A percentile compares a stretch with the other conserved stretches of the same genome.
Conservation (phyloP, 73 alveolate species). For the Symbiodinium natans region DNA sequence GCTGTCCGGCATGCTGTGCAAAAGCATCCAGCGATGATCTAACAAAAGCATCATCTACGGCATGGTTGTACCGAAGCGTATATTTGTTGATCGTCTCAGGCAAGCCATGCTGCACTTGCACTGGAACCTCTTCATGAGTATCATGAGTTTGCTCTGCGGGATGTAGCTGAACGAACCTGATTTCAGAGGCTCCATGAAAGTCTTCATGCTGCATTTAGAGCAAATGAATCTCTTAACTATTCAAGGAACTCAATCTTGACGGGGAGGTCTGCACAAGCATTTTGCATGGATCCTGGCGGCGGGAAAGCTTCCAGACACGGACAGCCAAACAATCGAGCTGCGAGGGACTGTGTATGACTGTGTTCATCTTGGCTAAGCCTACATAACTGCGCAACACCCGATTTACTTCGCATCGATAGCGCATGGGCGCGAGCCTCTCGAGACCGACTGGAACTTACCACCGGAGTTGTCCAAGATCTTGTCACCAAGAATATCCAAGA, state of each 20-base stretch:
- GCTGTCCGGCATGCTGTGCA: neutral
- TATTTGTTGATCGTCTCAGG: neutral
- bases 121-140: too few relatives aligned
- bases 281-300: neutral
- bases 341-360: neutral
- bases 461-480: constrained; percentile 53
- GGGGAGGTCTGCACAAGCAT: neutral
- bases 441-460: constrained; percentile 29
- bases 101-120: too few relatives aligned
- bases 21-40: neutral
- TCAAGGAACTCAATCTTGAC: neutral
- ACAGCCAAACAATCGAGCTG: neutral
- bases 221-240: too few relatives aligned
- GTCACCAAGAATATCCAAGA: constrained; percentile 30
- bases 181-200: too few relatives aligned
- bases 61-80: neutral
- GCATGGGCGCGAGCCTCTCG: too few relatives aligned
- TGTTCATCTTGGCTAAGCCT: neutral
- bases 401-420: too few relatives aligned
- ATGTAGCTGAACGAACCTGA: neutral
- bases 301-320: neutral
- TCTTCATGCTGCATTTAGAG: too few relatives aligned
- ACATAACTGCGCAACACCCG: too few relatives aligned
- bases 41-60: neutral
- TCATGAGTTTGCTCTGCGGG: neutral